Evolutionary conservation across 2,329 filamentous ascomycete species (phyloP), one percentile per base, ranked within the genome.

Genomic region (Tothia fuscella): DNA sequence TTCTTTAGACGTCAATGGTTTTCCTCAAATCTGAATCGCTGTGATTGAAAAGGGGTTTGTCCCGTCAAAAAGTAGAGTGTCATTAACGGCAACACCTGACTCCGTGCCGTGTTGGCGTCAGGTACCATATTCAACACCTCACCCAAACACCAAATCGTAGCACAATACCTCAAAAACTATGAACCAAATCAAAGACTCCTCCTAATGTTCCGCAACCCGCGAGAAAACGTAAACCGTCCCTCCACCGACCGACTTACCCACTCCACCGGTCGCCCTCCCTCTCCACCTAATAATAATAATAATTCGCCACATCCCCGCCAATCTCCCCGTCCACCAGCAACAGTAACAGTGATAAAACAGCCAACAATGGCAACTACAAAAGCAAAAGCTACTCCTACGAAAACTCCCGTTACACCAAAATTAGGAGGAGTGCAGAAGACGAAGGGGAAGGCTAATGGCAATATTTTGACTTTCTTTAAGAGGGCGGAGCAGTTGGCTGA

Each of bases 181-280:
- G 13, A 13, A 34, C 16, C 16, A 20, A 20, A 33, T 13, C 4
- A 22, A 26, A n/a, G 26, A 29, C 26, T 14, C 26, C 22, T 25
- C n/a, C 34, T 32, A 35, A 74, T 74, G 70, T 74, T 76, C 48
- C 64, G 70, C 43, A 74, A 71, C 37, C 69, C 70, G 35, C 62
- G 71, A 56, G 65, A 72, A 45, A 66, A 67, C 45, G 52, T 51
- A 24, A 45, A 52, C 30, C 51, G 56, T 57, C n/a, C 51, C 56
- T 20, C 50, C 55, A 34, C 54, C 53, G 14, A 54, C 55, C 47
- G 33, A 63, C 20, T 51, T 58, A 32, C 67, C 67, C n/a, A n/a
- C 5, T 71, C 68, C 0, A 65, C 61, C 43, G 71, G 71, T 33
- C 65, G 71, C 44, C 56, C 68, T 22, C 71, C 71, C 31, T 73